Conservation (phyloP, 768 basidiomycete species). For the Amanita pseudoporphyria region DNA sequence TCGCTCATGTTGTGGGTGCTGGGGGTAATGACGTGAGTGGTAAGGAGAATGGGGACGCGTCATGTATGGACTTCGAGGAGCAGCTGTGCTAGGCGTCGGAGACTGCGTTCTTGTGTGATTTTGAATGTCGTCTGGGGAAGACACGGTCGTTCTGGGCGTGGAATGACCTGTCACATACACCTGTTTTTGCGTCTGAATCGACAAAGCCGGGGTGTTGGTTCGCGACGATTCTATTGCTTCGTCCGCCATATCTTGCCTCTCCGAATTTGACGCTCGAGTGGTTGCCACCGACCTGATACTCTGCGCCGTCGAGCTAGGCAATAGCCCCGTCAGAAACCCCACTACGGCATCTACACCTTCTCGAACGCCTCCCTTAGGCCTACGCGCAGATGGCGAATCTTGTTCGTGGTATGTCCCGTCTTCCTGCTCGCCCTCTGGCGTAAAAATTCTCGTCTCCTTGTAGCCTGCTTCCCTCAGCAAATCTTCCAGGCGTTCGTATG, state of each 20-base stretch:
- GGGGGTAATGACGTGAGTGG: neutral
- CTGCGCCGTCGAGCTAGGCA: conserved; percentile 25
- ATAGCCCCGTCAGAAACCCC: conserved; percentile 55
- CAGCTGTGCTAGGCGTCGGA: neutral
- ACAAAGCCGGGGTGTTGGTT: conserved; percentile 1
- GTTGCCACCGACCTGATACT: conserved; percentile 5
- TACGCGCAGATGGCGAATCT: conserved; percentile 7
- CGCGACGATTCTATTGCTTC: conserved; percentile 7
- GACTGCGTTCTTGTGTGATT: neutral
- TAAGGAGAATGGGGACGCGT: neutral
- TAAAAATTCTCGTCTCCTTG: conserved; percentile 86
- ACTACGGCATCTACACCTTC: conserved; percentile 56
- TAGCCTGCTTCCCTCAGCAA: conserved; percentile 82
- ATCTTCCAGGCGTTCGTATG: conserved; percentile 80
- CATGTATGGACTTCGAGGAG: neutral
- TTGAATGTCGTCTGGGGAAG: neutral
- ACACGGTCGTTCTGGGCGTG: neutral
- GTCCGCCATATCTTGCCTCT: conserved; percentile 7
- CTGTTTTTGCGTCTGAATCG: neutral
- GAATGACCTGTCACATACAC: neutral
- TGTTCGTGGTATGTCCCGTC: conserved; percentile 20
- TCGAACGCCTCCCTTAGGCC: conserved; percentile 26
- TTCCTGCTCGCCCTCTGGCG: conserved; percentile 64
- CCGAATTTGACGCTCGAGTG: conserved; percentile 1
- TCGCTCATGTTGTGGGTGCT: conserved; percentile 2